These are phyloP conservation scores for Apiospora aurea DNA, from an alignment of 2,329 filamentous ascomycete genomes.

Conservation along the genomic window DNA sequence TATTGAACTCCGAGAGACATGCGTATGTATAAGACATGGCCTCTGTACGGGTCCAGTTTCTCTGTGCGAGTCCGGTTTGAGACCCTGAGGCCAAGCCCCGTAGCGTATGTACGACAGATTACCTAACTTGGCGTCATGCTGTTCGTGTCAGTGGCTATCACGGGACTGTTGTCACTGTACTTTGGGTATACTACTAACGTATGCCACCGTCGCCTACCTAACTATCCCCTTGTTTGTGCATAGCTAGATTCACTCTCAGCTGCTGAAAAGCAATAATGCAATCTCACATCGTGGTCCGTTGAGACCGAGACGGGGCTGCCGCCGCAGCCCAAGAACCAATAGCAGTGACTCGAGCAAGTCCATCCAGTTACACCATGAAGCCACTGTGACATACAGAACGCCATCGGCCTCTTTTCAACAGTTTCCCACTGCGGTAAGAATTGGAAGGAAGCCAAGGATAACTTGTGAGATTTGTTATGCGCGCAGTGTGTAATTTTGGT, in stretches of 20 bases:
- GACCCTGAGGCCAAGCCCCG: not conserved
- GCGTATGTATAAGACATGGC: not conserved
- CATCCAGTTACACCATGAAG: constrained; percentile 8
- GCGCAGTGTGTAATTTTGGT: not conserved
- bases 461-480: not conserved
- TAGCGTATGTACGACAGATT: not conserved
- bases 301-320: no score
- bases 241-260: not conserved
- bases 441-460: not conserved
- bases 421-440: not conserved
- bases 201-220: not conserved
- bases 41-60: not conserved
- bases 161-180: not conserved
- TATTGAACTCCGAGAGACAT: constrained; percentile 6
- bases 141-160: not conserved
- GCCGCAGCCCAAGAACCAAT: not conserved
- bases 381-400: not conserved
- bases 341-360: not conserved
- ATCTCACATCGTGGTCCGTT: not conserved
- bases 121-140: not conserved
- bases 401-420: not conserved
- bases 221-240: not conserved
- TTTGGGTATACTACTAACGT: not conserved
- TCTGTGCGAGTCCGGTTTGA: constrained; percentile 1
- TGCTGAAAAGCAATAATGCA: not conserved